Conservation (phyloP, 805 yeast genomes). For the Starmera caribaea region DNA sequence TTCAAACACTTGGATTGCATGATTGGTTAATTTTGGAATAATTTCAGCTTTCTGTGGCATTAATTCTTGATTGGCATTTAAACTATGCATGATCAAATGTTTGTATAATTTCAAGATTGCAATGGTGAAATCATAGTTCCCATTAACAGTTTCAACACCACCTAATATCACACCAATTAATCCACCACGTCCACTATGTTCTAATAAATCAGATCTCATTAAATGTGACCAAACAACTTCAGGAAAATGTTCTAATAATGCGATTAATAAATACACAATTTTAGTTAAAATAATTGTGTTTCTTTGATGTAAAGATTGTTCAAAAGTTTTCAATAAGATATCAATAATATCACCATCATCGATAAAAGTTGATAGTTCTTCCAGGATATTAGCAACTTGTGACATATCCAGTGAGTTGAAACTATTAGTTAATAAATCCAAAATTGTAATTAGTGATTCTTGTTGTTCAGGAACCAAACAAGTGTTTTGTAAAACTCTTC, state of each 20-base stretch:
- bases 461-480: constrained; percentile 24
- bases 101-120: constrained; percentile 47
- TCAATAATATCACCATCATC: constrained; percentile 54
- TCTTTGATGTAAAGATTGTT: constrained; percentile 53
- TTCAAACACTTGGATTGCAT: constrained; percentile 63
- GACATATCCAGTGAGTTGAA: constrained; percentile 29
- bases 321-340: constrained; percentile 55
- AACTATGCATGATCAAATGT: constrained; percentile 41
- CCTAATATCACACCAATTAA: constrained; percentile 53
- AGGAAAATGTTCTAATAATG: constrained; percentile 40
- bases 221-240: constrained; percentile 74
- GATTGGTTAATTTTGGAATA: constrained; percentile 41
- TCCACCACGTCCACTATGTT: constrained; percentile 56
- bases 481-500: constrained; percentile 64
- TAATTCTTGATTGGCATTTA: constrained; percentile 28
- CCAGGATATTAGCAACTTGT: constrained; percentile 30
- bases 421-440: constrained; percentile 40
- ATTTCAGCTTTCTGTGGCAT: constrained; percentile 39
- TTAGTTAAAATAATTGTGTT: constrained; percentile 34
- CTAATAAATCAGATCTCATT: constrained; percentile 54
- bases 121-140: constrained; percentile 56
- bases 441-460: constrained; percentile 35
- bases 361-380: constrained; percentile 29
- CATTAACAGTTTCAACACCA: constrained; percentile 60
- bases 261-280: constrained; percentile 39